Percentiles rank a stretch among this genome's conserved stretches.
phyloP scores from a whole-genome alignment of 2,329 filamentous ascomycete genomes.

The Diaporthe caulivora region DNA sequence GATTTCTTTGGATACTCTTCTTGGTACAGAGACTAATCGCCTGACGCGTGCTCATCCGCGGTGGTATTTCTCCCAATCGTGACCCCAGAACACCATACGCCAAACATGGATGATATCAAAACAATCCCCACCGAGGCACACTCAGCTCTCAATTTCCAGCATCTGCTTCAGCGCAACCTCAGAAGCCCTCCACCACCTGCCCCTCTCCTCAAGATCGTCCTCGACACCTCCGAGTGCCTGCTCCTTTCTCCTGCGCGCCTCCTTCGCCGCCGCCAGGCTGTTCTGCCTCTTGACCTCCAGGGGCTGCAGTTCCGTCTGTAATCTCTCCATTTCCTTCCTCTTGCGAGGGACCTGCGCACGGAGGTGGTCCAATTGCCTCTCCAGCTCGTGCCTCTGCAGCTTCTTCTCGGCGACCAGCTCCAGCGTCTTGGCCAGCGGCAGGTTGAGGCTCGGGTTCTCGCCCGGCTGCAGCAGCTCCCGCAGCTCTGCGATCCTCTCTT shows the following conservation, averaged over 20 bases:
- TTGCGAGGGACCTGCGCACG: conserved; percentile 74
- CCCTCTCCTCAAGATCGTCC: conserved; percentile 81
- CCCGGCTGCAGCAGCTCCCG: conserved; percentile 54
- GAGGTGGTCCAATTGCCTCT: conserved; percentile 73
- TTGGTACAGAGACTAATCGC: neutral
- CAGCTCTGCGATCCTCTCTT: conserved; percentile 61
- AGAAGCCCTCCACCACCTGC: conserved; percentile 80
- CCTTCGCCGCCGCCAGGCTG: conserved; percentile 75
- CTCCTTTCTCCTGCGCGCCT: conserved; percentile 77
- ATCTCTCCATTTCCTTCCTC: conserved; percentile 73
- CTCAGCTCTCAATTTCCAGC: conserved; percentile 66
- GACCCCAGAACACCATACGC: conserved; percentile 18
- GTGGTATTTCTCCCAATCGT: neutral
- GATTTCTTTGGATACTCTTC: neutral
- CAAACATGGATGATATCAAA: neutral
- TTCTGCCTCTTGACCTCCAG: conserved; percentile 76
- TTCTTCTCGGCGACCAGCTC: conserved; percentile 65
- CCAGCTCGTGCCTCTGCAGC: conserved; percentile 66
- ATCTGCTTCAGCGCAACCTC: conserved; percentile 73
- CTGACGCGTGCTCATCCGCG: neutral
- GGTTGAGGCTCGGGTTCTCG: conserved; percentile 60
- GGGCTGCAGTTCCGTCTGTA: conserved; percentile 76
- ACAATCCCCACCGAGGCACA: neutral
- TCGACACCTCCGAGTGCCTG: conserved; percentile 73
- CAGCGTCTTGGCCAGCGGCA: conserved; percentile 70